Evolutionary conservation across 208 protist species (phyloP).

Genomic region (Acanthamoeba healyi): DNA sequence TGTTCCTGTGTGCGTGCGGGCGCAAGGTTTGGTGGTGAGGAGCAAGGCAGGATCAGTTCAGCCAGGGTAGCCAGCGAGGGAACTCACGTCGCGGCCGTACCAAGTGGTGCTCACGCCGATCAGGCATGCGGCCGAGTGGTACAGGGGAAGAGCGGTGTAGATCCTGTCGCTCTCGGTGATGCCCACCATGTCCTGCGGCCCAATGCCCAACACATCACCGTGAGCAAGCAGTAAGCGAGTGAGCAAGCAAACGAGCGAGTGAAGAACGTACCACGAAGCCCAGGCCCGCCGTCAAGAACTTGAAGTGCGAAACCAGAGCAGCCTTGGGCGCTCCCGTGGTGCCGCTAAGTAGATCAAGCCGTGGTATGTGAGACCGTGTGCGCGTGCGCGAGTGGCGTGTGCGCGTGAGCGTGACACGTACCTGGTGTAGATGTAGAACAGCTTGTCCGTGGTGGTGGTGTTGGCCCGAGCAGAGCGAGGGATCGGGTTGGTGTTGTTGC

Average conservation of each 20-base stretch:
- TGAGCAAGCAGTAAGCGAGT: neutral
- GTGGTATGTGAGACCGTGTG: too few species aligned
- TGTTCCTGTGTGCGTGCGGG: neutral
- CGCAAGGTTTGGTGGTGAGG: neutral
- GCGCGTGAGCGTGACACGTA: neutral
- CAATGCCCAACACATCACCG: neutral
- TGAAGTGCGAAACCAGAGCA: constrained; percentile 90
- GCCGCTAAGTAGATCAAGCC: constrained; percentile 81
- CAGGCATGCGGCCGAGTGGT: constrained; percentile 91
- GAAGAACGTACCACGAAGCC: neutral
- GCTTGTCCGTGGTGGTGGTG: neutral
- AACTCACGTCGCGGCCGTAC: too few species aligned
- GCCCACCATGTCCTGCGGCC: neutral
- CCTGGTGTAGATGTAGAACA: constrained; percentile 67
- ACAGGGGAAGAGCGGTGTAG: constrained; percentile 93
- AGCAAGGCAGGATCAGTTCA: neutral
- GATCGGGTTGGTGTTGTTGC: neutral
- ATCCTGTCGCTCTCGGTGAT: constrained; percentile 83
- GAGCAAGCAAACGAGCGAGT: neutral
- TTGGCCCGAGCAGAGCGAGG: neutral
- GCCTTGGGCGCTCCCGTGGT: constrained; percentile 94
- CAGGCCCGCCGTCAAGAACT: constrained; percentile 69
- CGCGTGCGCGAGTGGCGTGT: neutral
- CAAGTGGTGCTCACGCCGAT: constrained; percentile 81
- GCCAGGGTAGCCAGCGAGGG: neutral